A percentile compares a stretch with the other conserved stretches of the same genome.
Evolutionary conservation across 495 filamentous ascomycete species (phyloP).

Genomic region (Penicillium silybi): DNA sequence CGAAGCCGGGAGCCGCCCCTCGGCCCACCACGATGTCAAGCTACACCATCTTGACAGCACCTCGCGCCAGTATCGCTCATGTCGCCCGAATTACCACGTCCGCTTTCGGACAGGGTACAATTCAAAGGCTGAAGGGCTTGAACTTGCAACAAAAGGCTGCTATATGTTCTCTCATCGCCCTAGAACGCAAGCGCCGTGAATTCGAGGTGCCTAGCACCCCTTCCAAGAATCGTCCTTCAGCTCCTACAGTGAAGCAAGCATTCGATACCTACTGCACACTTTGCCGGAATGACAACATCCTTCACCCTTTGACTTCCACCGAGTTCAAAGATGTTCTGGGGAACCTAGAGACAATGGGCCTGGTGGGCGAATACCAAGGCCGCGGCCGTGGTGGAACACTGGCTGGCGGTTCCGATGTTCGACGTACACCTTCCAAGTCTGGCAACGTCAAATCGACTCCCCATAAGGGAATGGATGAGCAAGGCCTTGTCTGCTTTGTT

Average conservation of each 20-base stretch:
- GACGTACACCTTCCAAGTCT: slow-evolving; percentile 57
- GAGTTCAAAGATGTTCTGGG: slow-evolving; percentile 95
- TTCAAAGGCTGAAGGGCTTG: slow-evolving; percentile 74
- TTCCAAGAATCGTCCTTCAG: slow-evolving; percentile 50
- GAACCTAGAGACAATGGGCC: slow-evolving; percentile 77
- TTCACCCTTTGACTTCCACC: slow-evolving; percentile 80
- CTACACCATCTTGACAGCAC: slow-evolving; percentile 70
- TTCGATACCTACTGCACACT: slow-evolving; percentile 74
- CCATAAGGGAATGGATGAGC: slow-evolving; percentile 58
- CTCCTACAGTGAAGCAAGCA: slow-evolving; percentile 72
- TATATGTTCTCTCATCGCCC: slow-evolving; percentile 77
- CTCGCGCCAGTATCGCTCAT: slow-evolving; percentile 83
- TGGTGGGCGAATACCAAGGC: slow-evolving; percentile 72
- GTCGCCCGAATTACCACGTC: slow-evolving; percentile 84
- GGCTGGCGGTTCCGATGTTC: slow-evolving; percentile 39
- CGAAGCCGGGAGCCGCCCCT: slow-evolving; percentile 17
- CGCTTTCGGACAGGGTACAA: slow-evolving; percentile 79
- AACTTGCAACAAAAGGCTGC: slow-evolving; percentile 97
- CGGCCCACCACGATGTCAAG: slow-evolving; percentile 44
- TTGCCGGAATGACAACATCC: slow-evolving; percentile 76
- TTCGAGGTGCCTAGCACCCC: slow-evolving; percentile 47
- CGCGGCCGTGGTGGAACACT: slow-evolving; percentile 62
- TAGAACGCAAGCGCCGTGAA: slow-evolving; percentile 58
- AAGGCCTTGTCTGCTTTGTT: slow-evolving; percentile 69
- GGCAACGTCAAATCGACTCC: slow-evolving; percentile 42